Evolutionary conservation across 176 grass and related monocot genomes (phyloP), one percentile per base, ranked within the genome.

Genomic region (Oryza brachyantha): DNA sequence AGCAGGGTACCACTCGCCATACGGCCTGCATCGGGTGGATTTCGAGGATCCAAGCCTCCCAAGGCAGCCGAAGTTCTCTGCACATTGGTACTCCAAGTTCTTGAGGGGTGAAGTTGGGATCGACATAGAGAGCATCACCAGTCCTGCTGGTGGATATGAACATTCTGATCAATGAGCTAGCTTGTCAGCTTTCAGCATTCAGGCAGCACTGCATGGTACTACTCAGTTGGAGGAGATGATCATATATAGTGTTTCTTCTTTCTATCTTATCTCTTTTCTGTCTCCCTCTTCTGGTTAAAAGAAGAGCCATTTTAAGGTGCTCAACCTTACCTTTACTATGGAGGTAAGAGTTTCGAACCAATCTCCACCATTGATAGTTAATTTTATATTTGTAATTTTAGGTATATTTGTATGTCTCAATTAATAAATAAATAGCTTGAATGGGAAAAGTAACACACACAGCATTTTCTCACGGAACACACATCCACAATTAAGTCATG

Each of bases 71-170:
- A 93, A 83, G 68, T 39, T 80, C 63, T 90, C 87, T 46, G 91
- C 85, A 3, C 65, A 63, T 14, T 93, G 91, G 91, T 93, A 90
- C 70, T 83, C 84, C 8, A 63, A 72, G 27, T 85, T 93, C 82
- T 81, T 93, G 34, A 86, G 39, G 63, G 22, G 28, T 39, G 76
- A 88, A 68, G 75, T 73, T 13, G 54, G 68, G 27, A 43, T 75
- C 60, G 75, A 65, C 52, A 79, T 90, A 32, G 42, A 78, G 42
- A 64, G 1, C 31, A 27, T 50, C 7, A 8, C 63, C 14, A 35
- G n/a, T 31, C 8, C 35, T 19, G 22, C 35, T 19, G 22, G 79
- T 73, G 32, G 45, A 13, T 31, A n/a, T 26, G 78, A 62, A 7
- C 34, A 69, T 34, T 52, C 67, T 57, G 13, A 81, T 68, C 22